Base-by-base conservation (phyloP, 371 early-diverging fungal genomes). In the Parasitella parasitica region DNA sequence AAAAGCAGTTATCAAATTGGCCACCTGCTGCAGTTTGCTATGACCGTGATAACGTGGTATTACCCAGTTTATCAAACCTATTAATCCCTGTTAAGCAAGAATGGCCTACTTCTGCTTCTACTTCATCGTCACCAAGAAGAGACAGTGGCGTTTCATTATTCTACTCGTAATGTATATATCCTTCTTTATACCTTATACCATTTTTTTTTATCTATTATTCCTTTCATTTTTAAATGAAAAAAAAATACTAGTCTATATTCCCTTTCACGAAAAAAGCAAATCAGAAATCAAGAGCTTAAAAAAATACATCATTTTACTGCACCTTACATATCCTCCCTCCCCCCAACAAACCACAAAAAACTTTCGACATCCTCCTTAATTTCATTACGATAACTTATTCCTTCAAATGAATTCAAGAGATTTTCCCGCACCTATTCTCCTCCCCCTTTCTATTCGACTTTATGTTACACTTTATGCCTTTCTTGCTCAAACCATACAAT, bases 31-130 rank as follows among this genome's bases (percentile, higher is more conserved):
- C 30, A 15, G 27, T 32, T 43, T n/a, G 51, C 5, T 51, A 54
- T 46, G 59, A 50, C 13, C 52, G 49, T 30, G 64, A 67, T 9
- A 63, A 61, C 15, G 43, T 75, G 7, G 65, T 68, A 3, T 60
- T 75, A 20, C 75, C 75, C 16, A 75, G 75, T 37, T 43, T 74
- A n/a, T 71, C 75, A 3, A 61, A 30, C 41, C 37, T 73, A 28
- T 22, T 68, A 6, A 30, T 56, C 41, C 48, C 50, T 50, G 49
- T 28, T 3, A 59, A 63, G 32, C 39, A 59, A 46, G 54, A 57
- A 28, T 70, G 52, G 64, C 52, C 50, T 18, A 43, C 43, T 20
- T 41, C 41, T 2, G 18, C 43, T 43, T 43, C 43, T 43, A 18
- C 43, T 20, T 43, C 22, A 20, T 46, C 51, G 35, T 52, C 43